A percentile compares a stretch with the other conserved stretches of the same genome.
Conservation (phyloP, 192 early-diverging fungal genomes). For the Coemansia sp. region DNA sequence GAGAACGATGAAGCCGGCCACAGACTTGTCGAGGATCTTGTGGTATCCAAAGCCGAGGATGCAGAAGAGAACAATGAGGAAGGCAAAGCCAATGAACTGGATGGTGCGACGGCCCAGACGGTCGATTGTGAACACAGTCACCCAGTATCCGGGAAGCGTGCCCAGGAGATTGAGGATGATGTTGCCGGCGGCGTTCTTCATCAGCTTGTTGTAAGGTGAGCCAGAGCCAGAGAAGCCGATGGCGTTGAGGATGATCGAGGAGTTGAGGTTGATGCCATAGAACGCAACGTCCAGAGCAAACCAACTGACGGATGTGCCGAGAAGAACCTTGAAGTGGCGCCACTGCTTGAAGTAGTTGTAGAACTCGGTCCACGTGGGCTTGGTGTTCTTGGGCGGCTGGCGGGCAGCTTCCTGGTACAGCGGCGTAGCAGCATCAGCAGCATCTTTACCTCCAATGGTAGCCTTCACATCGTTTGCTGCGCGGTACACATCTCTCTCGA, state of each 20-base stretch:
- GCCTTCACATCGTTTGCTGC: constrained; percentile 33
- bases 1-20: constrained; percentile 62
- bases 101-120: constrained; percentile 85
- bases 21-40: constrained; percentile 58
- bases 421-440: constrained; percentile 36
- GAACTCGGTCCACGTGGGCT: constrained; percentile 60
- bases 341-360: constrained; percentile 71
- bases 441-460: constrained; percentile 23
- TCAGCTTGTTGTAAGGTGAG: constrained; percentile 52
- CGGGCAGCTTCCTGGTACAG: constrained; percentile 43
- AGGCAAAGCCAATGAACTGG: constrained; percentile 82
- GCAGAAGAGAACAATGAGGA: constrained; percentile 77
- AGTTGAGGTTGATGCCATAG: constrained; percentile 80
- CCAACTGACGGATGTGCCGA: constrained; percentile 73
- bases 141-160: constrained; percentile 92
- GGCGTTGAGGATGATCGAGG: constrained; percentile 66
- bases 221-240: constrained; percentile 61
- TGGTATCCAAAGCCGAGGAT: constrained; percentile 74
- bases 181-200: constrained; percentile 80
- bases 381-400: constrained; percentile 15
- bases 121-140: constrained; percentile 88
- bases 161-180: constrained; percentile 82
- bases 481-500: constrained; percentile 60
- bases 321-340: constrained; percentile 75
- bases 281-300: constrained; percentile 76